phyloP scores from a whole-genome alignment of 2,329 filamentous ascomycete species.

The Leptographium lundbergii region DNA sequence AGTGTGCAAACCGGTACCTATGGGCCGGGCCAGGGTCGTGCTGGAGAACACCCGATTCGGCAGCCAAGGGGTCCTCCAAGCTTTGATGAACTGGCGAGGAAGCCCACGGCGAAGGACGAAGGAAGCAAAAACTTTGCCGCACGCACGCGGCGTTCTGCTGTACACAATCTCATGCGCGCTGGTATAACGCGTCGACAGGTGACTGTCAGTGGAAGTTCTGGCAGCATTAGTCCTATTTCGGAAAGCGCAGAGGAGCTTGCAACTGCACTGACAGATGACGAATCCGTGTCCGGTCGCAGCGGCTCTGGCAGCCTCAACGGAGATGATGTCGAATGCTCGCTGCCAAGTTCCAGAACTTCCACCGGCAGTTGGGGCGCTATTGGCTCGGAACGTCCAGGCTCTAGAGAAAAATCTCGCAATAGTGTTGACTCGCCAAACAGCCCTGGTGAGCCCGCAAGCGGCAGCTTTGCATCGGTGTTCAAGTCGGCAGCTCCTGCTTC shows the following conservation, averaged over 20 bases:
- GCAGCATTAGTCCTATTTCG: slow-evolving; percentile 80
- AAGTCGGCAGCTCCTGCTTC: slow-evolving; percentile 48
- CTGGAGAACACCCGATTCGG: slow-evolving; percentile 85
- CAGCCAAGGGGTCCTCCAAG: slow-evolving; percentile 88
- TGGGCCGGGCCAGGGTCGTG: slow-evolving; percentile 82
- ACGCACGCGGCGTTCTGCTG: slow-evolving; percentile 80
- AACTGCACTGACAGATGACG: slow-evolving; percentile 60
- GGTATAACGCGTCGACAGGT: slow-evolving; percentile 76
- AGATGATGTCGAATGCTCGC: slow-evolving; percentile 48
- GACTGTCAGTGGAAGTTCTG: slow-evolving; percentile 56
- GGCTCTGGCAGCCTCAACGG: slow-evolving; percentile 71
- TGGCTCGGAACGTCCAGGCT: slow-evolving; percentile 70
- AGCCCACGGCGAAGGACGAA: slow-evolving; percentile 85
- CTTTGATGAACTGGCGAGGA: slow-evolving; percentile 78
- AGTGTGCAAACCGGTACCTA: slow-evolving; percentile 68
- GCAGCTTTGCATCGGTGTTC: slow-evolving; percentile 55
- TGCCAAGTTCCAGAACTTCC: slow-evolving; percentile 64
- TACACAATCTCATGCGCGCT: slow-evolving; percentile 83
- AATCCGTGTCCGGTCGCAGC: slow-evolving; percentile 60
- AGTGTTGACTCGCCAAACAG: slow-evolving; percentile 55
- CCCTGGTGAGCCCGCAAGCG: slow-evolving; percentile 34
- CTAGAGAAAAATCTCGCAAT: slow-evolving; percentile 50
- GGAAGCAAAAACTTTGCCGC: slow-evolving; percentile 96
- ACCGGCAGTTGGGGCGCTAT: slow-evolving; percentile 68
- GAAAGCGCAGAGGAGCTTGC: slow-evolving; percentile 60